These are phyloP conservation scores for Lipomyces oligophaga DNA, from an alignment of 805 yeast species.

Conservation along the genomic window DNA sequence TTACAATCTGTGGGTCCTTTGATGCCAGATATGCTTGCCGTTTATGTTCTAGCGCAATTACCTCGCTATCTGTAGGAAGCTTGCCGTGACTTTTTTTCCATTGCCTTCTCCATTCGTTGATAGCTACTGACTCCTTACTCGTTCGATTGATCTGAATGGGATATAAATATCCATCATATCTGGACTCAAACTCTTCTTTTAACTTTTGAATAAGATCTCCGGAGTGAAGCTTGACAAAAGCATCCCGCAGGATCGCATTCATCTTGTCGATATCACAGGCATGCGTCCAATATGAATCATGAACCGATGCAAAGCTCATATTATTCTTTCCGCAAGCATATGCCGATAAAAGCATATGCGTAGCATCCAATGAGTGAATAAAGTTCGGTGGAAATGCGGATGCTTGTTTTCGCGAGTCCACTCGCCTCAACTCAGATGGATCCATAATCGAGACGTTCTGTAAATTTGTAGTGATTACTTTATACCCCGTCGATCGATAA, in stretches of 20 bases:
- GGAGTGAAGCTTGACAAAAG: conserved; percentile 73
- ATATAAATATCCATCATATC: conserved; percentile 71
- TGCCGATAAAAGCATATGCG: conserved; percentile 93
- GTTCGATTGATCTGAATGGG: conserved; percentile 52
- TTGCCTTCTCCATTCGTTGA: conserved; percentile 37
- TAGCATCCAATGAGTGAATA: conserved; percentile 92
- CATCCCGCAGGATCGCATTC: conserved; percentile 67
- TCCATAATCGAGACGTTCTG: conserved; percentile 85
- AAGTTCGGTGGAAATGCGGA: conserved; percentile 95
- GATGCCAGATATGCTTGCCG: conserved; percentile 57
- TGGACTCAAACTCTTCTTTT: conserved; percentile 70
- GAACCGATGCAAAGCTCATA: conserved; percentile 86
- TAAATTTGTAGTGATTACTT: conserved; percentile 70
- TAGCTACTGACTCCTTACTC: conserved; percentile 49
- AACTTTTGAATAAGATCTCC: conserved; percentile 67
- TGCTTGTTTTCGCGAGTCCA: conserved; percentile 83
- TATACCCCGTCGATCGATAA: conserved; percentile 65
- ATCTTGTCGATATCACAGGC: conserved; percentile 74
- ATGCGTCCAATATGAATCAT: conserved; percentile 98
- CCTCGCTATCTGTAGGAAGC: conserved; percentile 63
- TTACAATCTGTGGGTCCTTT: conserved; percentile 47
- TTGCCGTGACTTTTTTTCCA: conserved; percentile 43
- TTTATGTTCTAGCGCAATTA: conserved; percentile 63
- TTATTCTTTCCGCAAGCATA: conserved; percentile 62
- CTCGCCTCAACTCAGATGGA: conserved; percentile 79